Evolutionary conservation across 306 rosid genomes (phyloP).

Genomic region (Trifolium fragiferum): DNA sequence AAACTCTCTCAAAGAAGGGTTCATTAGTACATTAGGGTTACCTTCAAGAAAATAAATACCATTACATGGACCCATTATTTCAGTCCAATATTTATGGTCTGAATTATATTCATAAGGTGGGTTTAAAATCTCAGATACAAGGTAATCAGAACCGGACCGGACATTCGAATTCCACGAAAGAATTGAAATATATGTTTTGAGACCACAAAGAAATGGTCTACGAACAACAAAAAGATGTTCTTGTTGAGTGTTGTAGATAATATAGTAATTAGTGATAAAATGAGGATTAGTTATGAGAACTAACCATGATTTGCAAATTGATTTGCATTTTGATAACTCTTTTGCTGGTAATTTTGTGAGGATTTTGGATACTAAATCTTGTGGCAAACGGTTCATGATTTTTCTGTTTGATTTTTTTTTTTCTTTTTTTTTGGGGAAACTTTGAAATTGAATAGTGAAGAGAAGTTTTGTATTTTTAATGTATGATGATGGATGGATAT

Average conservation of each 20-base stretch:
- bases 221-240: slow-evolving; percentile 35
- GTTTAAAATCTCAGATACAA: neutral
- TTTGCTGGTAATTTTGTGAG: slow-evolving; percentile 33
- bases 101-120: slow-evolving; percentile 35
- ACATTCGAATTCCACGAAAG: neutral
- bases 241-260: neutral
- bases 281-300: slow-evolving; percentile 35
- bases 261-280: slow-evolving; percentile 25
- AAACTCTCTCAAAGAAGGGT: slow-evolving; percentile 38
- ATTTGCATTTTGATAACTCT: slow-evolving; percentile 30
- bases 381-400: slow-evolving; percentile 37
- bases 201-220: slow-evolving; percentile 35
- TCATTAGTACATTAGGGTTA: slow-evolving; percentile 39
- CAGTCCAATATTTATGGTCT: slow-evolving; percentile 41
- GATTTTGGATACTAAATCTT: slow-evolving; percentile 37
- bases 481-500: too few relatives aligned
- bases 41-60: slow-evolving; percentile 42
- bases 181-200: slow-evolving; percentile 34
- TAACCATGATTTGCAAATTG: slow-evolving; percentile 41
- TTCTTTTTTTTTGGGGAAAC: too few relatives aligned
- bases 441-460: neutral
- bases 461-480: neutral
- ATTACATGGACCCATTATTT: slow-evolving; percentile 46
- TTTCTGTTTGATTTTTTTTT: too few relatives aligned
- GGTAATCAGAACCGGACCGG: too few relatives aligned